A percentile compares a stretch with the other conserved stretches of the same genome.
phyloP scores from a whole-genome alignment of 306 rosid species.

The Fragaria iinumae region DNA sequence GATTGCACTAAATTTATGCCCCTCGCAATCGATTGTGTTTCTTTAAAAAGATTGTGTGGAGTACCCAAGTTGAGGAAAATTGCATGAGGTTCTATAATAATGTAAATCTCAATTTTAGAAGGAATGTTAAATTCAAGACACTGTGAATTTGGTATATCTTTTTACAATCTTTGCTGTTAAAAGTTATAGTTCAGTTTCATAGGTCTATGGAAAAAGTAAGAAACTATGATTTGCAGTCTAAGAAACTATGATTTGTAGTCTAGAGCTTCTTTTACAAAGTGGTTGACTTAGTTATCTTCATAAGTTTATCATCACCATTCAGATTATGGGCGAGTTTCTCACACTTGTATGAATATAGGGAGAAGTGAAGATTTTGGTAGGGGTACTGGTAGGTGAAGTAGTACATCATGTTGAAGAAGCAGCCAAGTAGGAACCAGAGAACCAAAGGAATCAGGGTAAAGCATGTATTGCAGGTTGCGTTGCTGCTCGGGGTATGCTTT shows the following conservation, averaged over 20 bases:
- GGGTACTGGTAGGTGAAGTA: conserved; percentile 27
- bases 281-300: conserved; percentile 7
- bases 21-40: neutral
- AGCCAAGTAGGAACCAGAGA: conserved; percentile 59
- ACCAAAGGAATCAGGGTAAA: conserved; percentile 74
- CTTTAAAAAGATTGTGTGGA: neutral
- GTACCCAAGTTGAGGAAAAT: neutral
- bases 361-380: conserved; percentile 24
- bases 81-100: neutral
- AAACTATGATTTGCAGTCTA: neutral
- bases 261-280: neutral
- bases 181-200: neutral
- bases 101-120: neutral
- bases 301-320: conserved; percentile 23
- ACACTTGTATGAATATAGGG: conserved; percentile 19
- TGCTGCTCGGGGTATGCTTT: conserved; percentile 82
- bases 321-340: conserved; percentile 30
- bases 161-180: neutral
- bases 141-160: neutral
- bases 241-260: neutral
- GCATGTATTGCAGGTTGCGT: conserved; percentile 69
- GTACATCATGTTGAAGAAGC: conserved; percentile 66
- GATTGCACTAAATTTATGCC: conserved; percentile 9
- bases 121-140: neutral
- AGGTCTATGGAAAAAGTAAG: neutral